Percentiles rank a stretch among this genome's conserved stretches.
These are phyloP conservation scores for Ormosia semicastrata DNA, from an alignment of 306 rosid species.

Conservation along the genomic window DNA sequence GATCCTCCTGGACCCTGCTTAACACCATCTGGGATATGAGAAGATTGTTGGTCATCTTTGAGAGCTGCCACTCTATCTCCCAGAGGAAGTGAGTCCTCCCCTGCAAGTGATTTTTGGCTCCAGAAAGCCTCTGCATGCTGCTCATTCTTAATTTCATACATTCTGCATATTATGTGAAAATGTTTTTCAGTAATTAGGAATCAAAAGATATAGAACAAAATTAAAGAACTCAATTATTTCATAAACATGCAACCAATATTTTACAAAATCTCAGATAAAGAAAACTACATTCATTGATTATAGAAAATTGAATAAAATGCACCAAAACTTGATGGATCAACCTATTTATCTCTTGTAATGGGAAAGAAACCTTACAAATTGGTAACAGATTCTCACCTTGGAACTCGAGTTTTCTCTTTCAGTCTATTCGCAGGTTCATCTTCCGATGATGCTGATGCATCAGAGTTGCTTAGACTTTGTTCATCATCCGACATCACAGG, in stretches of 20 bases:
- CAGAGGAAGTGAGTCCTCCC: constrained; percentile 68
- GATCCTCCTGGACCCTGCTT: constrained; percentile 90
- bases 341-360: neutral
- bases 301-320: neutral
- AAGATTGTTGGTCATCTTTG: constrained; percentile 33
- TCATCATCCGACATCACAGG: constrained; percentile 65
- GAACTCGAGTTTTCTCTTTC: constrained; percentile 46
- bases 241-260: constrained; percentile 9
- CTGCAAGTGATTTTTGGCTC: constrained; percentile 70
- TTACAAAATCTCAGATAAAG: neutral
- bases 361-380: neutral
- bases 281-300: neutral
- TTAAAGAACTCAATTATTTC: neutral
- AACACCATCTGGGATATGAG: constrained; percentile 47
- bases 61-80: constrained; percentile 80
- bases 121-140: constrained; percentile 88
- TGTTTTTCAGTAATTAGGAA: neutral
- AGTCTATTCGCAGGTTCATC: constrained; percentile 38
- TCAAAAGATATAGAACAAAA: neutral
- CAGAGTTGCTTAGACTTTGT: constrained; percentile 50
- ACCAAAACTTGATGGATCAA: neutral
- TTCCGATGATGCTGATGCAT: constrained; percentile 49
- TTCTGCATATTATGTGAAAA: constrained; percentile 42
- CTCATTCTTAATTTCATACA: constrained; percentile 85
- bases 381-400: constrained; percentile 54